Evolutionary conservation across 371 early-diverging fungal genomes (phyloP), one percentile per base, ranked within the genome.

Genomic region (Paraphysoderma sedebokerense): DNA sequence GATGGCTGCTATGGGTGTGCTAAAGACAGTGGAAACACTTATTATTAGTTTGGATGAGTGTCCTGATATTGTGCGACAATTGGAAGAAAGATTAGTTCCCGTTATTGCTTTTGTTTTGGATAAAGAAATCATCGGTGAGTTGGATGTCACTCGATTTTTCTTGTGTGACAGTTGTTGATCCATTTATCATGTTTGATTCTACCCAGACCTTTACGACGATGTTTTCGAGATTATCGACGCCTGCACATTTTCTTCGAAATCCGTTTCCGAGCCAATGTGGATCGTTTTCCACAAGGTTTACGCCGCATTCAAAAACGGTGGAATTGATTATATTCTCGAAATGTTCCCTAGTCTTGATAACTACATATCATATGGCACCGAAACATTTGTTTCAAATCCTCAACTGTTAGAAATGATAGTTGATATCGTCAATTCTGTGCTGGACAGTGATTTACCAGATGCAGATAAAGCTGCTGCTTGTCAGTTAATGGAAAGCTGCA

Each of bases 141-240:
- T n/a, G n/a, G 20, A 2, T 17, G 17, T 26, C 30, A n/a, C n/a
- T n/a, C n/a, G n/a, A n/a, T n/a, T n/a, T n/a, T n/a, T n/a, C n/a
- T n/a, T n/a, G n/a, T n/a, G 11, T 28, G n/a, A 36, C 49, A 30
- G 15, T 26, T 44, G 15, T 1, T 8, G 55, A 7, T 57, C 36
- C 15, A 20, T 8, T 59, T 50, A 22, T 22, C 28, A 54, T 55
- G 22, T 9, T 32, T 12, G 6, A 32, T 19, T 44, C 56, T 26
- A 48, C 48, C 9, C 39, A 37, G 84, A 88, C 52, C 63, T 88
- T 33, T 89, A 81, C 60, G 85, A 82, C 38, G 88, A 87, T 37
- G 70, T 79, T 23, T 85, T 87, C 58, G 92, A 87, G 52, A 73
- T 90, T 45, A 74, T 90, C 40, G 90, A 90, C 61, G 75, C 82